Base-by-base conservation (phyloP, 345 rosid species). In the Sonneratia caseolaris region DNA sequence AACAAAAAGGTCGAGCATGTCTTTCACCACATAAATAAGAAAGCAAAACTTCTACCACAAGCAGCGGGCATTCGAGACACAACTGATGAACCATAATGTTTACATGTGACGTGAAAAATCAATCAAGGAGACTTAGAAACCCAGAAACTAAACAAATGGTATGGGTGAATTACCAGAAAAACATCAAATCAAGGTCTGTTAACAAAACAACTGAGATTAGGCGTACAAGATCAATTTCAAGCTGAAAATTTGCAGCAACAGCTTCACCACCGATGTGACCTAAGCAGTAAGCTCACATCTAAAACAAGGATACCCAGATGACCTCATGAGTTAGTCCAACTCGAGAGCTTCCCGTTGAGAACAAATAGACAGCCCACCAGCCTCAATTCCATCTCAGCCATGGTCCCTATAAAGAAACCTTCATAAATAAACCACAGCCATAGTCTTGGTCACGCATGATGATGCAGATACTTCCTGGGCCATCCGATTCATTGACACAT, bases 361-460 rank as follows among this genome's bases (percentile, higher is more conserved):
- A 57, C 22, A 57, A 22, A 57, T 57, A 10, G 32, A 21, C 32
- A n/a, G 32, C 64, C 64, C n/a, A 22, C 64, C 64, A 22, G 64
- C 64, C 32, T 57, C n/a, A 4, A 57, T 22, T 6, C 2, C 10
- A 16, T 27, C 42, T 37, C 21, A 42, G 37, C 24, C 19, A 18
- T 7, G 56, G 55, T 42, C 8, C 51, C 51, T 3, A 47, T 47
- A 13, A 42, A 7, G 37, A 14, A 73, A 64, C 65, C 67, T 40
- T 80, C 79, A 90, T 49, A 92, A 88, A 86, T 92, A 88, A 48
- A 92, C 82, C 78, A 87, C 82, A 0, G 96, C 92, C 83, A 92
- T 68, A 71, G 92, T 81, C 81, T 92, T 92, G 49, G 92, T 90
- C 81, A 84, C 79, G 85, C 97, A 89, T 14, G 96, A 88, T 68